phyloP scores from a whole-genome alignment of 805 yeast genomes.

The Schizosaccharomyces japonicus region DNA sequence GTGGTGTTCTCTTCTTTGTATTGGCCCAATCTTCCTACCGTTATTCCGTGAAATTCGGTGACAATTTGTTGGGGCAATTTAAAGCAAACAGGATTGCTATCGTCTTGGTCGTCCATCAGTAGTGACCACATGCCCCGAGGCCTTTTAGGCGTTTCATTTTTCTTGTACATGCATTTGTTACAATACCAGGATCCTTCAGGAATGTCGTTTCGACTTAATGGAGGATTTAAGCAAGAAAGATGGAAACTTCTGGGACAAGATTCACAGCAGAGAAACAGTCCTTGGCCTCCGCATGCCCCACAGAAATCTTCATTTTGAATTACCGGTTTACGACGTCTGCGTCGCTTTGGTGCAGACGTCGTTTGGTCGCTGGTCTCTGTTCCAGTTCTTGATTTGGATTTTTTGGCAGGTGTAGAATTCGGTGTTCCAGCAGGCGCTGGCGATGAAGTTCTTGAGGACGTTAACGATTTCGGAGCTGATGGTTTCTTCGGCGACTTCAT shows the following conservation, averaged over 20 bases:
- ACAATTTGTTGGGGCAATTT: conserved; percentile 44
- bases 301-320: conserved; percentile 61
- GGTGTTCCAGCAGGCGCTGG: not conserved
- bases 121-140: conserved; percentile 26
- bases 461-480: not conserved
- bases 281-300: conserved; percentile 71
- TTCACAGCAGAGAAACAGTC: conserved; percentile 81
- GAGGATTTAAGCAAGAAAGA: conserved; percentile 77
- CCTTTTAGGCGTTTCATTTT: conserved; percentile 17
- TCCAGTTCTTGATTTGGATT: conserved; percentile 20
- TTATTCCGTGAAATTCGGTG: conserved; percentile 19
- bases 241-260: conserved; percentile 82
- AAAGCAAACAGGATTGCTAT: conserved; percentile 41
- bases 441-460: not conserved
- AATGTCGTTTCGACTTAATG: conserved; percentile 42
- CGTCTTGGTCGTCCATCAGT: conserved; percentile 33
- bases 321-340: not conserved
- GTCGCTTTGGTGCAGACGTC: not conserved
- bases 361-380: conserved; percentile 5
- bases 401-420: conserved; percentile 19
- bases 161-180: conserved; percentile 14
- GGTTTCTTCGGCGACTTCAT: not conserved
- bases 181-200: conserved; percentile 89
- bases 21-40: not conserved
- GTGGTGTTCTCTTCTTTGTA: not conserved